Evolutionary conservation across 129 eudicot species (phyloP).

Genomic region (Helianthus tuberosus): DNA sequence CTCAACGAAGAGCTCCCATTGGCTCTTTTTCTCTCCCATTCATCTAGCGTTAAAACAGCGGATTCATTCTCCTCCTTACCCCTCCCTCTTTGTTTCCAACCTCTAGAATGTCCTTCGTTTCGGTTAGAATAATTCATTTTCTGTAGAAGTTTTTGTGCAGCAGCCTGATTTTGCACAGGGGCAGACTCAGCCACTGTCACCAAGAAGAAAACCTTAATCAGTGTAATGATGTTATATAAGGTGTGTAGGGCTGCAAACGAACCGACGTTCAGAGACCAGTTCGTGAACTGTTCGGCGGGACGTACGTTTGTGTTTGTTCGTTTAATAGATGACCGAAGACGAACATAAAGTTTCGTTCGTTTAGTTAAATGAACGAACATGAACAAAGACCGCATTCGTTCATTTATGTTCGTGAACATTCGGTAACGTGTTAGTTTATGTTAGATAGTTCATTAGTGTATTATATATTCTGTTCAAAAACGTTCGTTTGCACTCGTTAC

Average conservation of each 20-base stretch:
- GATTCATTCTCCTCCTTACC: slow-evolving; percentile 53
- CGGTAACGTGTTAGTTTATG: too few relatives aligned
- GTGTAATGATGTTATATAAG: not conserved
- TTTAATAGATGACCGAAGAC: too few relatives aligned
- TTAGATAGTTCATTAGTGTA: too few relatives aligned
- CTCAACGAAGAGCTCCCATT: slow-evolving; percentile 38
- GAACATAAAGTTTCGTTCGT: too few relatives aligned
- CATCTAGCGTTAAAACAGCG: slow-evolving; percentile 70
- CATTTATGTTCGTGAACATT: too few relatives aligned
- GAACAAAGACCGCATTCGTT: too few relatives aligned
- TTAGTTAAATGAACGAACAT: too few relatives aligned
- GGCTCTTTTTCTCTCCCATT: slow-evolving; percentile 86
- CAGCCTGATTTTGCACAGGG: slow-evolving; percentile 91
- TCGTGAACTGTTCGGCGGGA: too few relatives aligned
- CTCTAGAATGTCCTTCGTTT: slow-evolving; percentile 51
- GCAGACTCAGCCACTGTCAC: slow-evolving; percentile 53
- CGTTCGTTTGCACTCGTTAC: too few relatives aligned
- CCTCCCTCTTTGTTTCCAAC: slow-evolving; percentile 65
- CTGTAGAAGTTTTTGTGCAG: slow-evolving; percentile 91
- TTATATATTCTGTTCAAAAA: too few relatives aligned
- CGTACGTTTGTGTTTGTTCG: too few relatives aligned
- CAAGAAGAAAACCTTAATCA: slow-evolving; percentile 17
- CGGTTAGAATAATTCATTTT: slow-evolving; percentile 54
- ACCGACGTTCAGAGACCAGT: too few relatives aligned
- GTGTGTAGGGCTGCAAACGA: not conserved